These are phyloP conservation scores for Pseudocercospora macadamiae DNA, from an alignment of 2,329 filamentous ascomycete genomes.

Conservation along the genomic window DNA sequence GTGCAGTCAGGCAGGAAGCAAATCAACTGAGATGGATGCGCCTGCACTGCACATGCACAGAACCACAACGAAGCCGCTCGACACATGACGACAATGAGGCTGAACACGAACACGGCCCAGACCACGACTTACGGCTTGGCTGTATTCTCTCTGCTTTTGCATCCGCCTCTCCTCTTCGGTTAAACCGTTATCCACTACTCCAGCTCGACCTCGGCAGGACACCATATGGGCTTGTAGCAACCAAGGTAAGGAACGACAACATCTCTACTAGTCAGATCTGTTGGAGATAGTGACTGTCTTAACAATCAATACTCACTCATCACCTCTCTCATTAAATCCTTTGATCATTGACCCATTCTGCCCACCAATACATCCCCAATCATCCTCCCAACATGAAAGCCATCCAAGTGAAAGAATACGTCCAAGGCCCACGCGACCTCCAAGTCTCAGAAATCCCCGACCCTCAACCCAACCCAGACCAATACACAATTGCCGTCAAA, in stretches of 20 bases:
- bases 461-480: constrained; percentile 67
- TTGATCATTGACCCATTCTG: background rate
- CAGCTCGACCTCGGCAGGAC: background rate
- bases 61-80: constrained; percentile 1
- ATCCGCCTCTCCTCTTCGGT: background rate
- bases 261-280: too few species aligned
- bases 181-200: background rate
- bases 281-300: too few species aligned
- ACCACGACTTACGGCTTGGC: background rate
- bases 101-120: background rate
- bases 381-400: constrained; percentile 64
- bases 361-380: background rate
- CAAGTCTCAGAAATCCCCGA: constrained; percentile 74
- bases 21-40: too few species aligned
- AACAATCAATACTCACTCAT: background rate
- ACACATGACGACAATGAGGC: constrained; percentile 1
- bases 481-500: constrained; percentile 87
- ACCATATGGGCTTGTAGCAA: background rate
- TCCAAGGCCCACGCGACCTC: constrained; percentile 76
- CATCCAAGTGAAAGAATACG: constrained; percentile 44
- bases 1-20: background rate
- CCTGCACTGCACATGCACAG: too few species aligned
- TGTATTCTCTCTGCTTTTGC: constrained; percentile 3
- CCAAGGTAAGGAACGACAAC: constrained; percentile 14
- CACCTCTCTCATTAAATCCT: background rate